phyloP scores from a whole-genome alignment of 768 basidiomycete genomes.

The Porphyrellus cyaneotinctus region DNA sequence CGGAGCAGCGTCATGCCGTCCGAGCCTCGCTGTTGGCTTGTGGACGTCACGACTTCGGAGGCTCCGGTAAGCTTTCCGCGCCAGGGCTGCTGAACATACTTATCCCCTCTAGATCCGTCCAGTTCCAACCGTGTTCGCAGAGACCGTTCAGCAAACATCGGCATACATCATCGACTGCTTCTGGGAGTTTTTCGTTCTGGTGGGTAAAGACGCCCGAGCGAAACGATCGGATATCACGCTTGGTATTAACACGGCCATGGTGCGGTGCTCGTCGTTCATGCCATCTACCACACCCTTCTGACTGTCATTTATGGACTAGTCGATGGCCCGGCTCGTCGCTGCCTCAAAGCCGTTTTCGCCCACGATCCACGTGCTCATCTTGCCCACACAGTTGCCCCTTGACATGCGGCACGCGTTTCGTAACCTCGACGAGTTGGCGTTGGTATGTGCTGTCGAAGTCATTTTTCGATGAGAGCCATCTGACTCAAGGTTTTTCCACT shows the following conservation, averaged over 20 bases:
- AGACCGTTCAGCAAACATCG: constrained; percentile 36
- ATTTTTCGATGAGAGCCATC: not conserved
- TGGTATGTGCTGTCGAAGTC: constrained; percentile 41
- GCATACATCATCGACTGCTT: constrained; percentile 71
- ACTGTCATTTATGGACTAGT: constrained; percentile 33
- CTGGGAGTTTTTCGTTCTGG: constrained; percentile 77
- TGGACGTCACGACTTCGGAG: constrained; percentile 38
- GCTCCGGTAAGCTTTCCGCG: constrained; percentile 38
- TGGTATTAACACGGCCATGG: constrained; percentile 56
- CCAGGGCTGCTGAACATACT: not conserved
- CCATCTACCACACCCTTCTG: not conserved
- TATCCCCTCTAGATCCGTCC: constrained; percentile 39
- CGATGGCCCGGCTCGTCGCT: constrained; percentile 50
- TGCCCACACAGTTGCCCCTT: constrained; percentile 71
- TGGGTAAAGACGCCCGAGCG: constrained; percentile 63
- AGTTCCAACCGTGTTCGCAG: constrained; percentile 42
- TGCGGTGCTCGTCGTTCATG: constrained; percentile 25
- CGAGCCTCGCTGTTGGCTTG: constrained; percentile 58
- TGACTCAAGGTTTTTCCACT: no score
- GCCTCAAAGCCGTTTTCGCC: constrained; percentile 62
- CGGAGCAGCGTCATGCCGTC: constrained; percentile 37
- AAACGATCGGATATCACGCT: constrained; percentile 56
- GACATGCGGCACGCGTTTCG: constrained; percentile 68
- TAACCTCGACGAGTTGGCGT: constrained; percentile 56
- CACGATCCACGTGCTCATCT: constrained; percentile 65